Percentiles rank a stretch among this genome's conserved stretches.
Evolutionary conservation across 257 asterid species (phyloP).

Genomic region (Solanum appendiculatum): DNA sequence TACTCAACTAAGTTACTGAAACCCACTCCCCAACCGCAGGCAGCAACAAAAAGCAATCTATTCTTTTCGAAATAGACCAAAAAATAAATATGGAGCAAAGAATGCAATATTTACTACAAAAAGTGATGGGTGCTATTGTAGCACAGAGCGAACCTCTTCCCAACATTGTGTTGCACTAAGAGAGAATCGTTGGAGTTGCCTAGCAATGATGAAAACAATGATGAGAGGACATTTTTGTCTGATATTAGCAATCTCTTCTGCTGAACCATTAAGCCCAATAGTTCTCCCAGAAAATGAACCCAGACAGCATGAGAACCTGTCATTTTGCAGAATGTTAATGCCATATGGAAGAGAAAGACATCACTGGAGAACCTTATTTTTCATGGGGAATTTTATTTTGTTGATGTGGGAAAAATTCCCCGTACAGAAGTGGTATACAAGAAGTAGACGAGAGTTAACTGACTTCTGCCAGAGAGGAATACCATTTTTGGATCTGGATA

Average conservation of each 20-base stretch:
- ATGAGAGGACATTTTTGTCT: constrained; percentile 51
- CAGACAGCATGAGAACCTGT: constrained; percentile 43
- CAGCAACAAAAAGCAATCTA: neutral
- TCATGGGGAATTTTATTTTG: neutral
- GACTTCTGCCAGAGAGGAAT: neutral
- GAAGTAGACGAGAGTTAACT: neutral
- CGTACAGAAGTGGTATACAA: neutral
- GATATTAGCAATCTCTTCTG: constrained; percentile 69
- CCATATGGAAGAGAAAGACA: neutral
- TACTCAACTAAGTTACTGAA: neutral
- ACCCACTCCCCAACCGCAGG: neutral
- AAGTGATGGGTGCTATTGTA: neutral
- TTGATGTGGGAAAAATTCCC: neutral
- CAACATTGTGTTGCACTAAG: constrained; percentile 44
- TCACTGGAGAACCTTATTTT: neutral
- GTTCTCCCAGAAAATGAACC: constrained; percentile 59
- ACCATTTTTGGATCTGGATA: constrained; percentile 42
- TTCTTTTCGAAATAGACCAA: neutral
- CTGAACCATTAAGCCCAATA: constrained; percentile 49
- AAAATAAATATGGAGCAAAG: neutral
- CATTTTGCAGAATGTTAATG: constrained; percentile 4
- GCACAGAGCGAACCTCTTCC: constrained; percentile 38
- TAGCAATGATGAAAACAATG: constrained; percentile 59
- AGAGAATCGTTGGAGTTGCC: constrained; percentile 48
- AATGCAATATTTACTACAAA: neutral